Percentiles rank a stretch among this genome's conserved stretches.
Evolutionary conservation across 768 basidiomycete genomes (phyloP).

Genomic region (Podaxis sp.): DNA sequence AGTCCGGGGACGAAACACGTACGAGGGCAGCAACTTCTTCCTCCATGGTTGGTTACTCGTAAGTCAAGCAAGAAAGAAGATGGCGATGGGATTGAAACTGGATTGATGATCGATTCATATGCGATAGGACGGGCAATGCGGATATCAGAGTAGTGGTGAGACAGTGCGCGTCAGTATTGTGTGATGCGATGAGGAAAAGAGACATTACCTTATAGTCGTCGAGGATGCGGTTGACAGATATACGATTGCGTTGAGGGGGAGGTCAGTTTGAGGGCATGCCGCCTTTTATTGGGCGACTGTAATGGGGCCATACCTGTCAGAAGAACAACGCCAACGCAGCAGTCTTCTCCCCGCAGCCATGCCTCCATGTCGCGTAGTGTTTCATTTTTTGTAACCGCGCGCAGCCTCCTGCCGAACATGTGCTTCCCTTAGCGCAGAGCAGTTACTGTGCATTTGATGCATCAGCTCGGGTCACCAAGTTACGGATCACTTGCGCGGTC

Average conservation of each 20-base stretch:
- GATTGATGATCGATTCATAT: slow-evolving; percentile 16
- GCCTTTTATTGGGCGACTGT: slow-evolving; percentile 1
- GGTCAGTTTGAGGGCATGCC: neutral
- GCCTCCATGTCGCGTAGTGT: neutral
- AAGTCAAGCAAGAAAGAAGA: slow-evolving; percentile 20
- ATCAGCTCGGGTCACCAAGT: neutral
- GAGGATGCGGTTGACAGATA: neutral
- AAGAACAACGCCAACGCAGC: neutral
- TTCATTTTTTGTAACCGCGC: neutral
- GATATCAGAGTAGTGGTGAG: neutral
- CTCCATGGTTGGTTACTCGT: slow-evolving; percentile 44
- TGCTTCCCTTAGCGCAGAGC: neutral
- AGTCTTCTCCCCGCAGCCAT: neutral
- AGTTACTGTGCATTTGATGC: neutral
- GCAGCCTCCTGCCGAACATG: neutral
- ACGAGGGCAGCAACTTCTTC: slow-evolving; percentile 51
- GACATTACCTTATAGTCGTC: slow-evolving; percentile 3
- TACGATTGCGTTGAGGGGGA: slow-evolving; percentile 13
- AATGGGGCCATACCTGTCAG: slow-evolving; percentile 6
- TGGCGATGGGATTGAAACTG: slow-evolving; percentile 13
- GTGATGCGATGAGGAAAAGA: neutral
- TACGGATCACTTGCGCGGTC: neutral
- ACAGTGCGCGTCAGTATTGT: neutral
- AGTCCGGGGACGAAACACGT: slow-evolving; percentile 38
- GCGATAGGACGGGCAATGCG: slow-evolving; percentile 14